Evolutionary conservation across 208 protist species (phyloP).

Genomic region (Leishmania turanica): DNA sequence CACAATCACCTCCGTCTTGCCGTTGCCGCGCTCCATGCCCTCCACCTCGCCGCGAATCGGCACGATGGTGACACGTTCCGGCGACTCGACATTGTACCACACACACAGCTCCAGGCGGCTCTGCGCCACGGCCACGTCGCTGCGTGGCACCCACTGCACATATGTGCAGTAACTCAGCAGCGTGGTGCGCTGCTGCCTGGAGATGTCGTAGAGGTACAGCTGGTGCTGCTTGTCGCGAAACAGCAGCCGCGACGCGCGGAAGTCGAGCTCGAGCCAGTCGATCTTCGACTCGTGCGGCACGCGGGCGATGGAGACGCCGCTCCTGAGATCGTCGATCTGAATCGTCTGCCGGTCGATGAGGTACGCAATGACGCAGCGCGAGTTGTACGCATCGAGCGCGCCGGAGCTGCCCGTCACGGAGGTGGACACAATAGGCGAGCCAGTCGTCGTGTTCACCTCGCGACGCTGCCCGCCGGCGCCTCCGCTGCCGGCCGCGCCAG

Average conservation of each 20-base stretch:
- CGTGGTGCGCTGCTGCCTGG: conserved; percentile 84
- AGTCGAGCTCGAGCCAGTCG: conserved; percentile 97
- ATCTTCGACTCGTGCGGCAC: conserved; percentile 92
- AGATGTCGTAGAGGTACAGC: conserved; percentile 95
- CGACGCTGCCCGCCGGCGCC: conserved; percentile 23
- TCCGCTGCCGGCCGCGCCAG: not conserved
- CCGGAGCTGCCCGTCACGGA: not conserved
- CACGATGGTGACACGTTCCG: conserved; percentile 95
- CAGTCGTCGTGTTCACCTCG: conserved; percentile 32
- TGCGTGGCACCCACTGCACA: conserved; percentile 98
- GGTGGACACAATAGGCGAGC: conserved; percentile 4
- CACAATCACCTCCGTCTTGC: conserved; percentile 96
- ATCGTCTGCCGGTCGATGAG: conserved; percentile 96
- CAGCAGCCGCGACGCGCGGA: conserved; percentile 93
- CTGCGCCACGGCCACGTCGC: conserved; percentile 98
- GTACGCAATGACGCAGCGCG: conserved; percentile 95
- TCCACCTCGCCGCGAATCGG: conserved; percentile 97
- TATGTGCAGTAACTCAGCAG: conserved; percentile 97
- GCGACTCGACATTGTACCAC: conserved; percentile 97
- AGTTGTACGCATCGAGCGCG: conserved; percentile 27
- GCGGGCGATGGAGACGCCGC: conserved; percentile 83
- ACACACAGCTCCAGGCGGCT: conserved; percentile 96
- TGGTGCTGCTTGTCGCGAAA: conserved; percentile 97
- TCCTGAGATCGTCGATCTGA: conserved; percentile 93
- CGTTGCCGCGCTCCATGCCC: conserved; percentile 94